Evolutionary conservation across 768 basidiomycete species (phyloP).

Genomic region (Porpolomopsis calyptriformis): DNA sequence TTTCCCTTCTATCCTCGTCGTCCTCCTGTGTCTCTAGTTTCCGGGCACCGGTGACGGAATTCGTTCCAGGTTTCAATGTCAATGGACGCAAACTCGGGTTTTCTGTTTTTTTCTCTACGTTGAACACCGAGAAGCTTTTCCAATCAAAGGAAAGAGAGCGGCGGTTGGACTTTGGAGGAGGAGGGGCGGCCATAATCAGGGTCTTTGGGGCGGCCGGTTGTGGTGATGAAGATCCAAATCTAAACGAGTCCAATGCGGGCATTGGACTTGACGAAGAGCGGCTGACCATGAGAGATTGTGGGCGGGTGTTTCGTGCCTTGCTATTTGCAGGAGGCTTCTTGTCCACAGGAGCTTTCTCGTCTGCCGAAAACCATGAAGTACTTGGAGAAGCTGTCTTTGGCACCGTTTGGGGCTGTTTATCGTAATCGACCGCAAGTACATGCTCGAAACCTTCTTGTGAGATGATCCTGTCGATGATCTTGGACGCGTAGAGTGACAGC

Average conservation of each 20-base stretch:
- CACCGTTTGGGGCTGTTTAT: slow-evolving; percentile 44
- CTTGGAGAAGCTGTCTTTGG: slow-evolving; percentile 27
- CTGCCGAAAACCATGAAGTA: slow-evolving; percentile 12
- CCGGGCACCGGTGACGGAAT: slow-evolving; percentile 48
- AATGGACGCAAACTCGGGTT: slow-evolving; percentile 51
- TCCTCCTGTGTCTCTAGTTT: slow-evolving; percentile 86
- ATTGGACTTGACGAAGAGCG: slow-evolving; percentile 30
- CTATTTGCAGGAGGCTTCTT: slow-evolving; percentile 21
- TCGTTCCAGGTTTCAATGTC: slow-evolving; percentile 58
- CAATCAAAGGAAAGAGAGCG: slow-evolving; percentile 81
- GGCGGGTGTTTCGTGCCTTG: slow-evolving; percentile 39
- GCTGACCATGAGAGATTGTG: slow-evolving; percentile 50
- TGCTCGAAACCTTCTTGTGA: slow-evolving; percentile 95
- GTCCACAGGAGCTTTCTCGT: no score
- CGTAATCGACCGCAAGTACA: slow-evolving; percentile 88
- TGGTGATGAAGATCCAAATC: slow-evolving; percentile 16
- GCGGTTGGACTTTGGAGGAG: slow-evolving; percentile 40
- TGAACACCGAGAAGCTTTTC: slow-evolving; percentile 67
- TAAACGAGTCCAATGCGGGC: slow-evolving; percentile 16
- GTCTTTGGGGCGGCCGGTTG: slow-evolving; percentile 12
- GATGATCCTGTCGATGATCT: slow-evolving; percentile 97
- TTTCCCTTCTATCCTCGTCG: slow-evolving; percentile 80
- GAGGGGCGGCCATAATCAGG: slow-evolving; percentile 12
- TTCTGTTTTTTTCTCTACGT: slow-evolving; percentile 55
- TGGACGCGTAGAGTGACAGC: slow-evolving; percentile 87